Evolutionary conservation across 371 early-diverging fungal genomes (phyloP).

Genomic region (Rozella allomycis): DNA sequence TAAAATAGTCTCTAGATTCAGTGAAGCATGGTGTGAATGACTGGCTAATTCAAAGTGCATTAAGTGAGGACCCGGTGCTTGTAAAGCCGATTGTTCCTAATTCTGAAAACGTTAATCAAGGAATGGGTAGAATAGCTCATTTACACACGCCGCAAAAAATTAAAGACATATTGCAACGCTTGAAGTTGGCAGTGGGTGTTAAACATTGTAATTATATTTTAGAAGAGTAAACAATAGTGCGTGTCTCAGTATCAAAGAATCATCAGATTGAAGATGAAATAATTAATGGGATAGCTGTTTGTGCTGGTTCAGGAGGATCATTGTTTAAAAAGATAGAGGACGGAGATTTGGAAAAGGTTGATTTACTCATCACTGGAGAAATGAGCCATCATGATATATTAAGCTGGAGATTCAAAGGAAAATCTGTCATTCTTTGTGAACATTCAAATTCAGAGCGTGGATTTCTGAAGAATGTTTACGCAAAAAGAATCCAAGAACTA

Average conservation of each 20-base stretch:
- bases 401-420: slow-evolving; percentile 42
- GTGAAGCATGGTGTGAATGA: slow-evolving; percentile 35
- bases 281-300: slow-evolving; percentile 59
- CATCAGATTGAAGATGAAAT: slow-evolving; percentile 13
- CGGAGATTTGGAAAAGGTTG: too few relatives aligned
- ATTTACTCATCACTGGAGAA: slow-evolving; percentile 83
- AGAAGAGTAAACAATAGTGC: slow-evolving; percentile 16
- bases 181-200: slow-evolving; percentile 41
- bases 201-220: slow-evolving; percentile 20
- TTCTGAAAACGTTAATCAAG: slow-evolving; percentile 29
- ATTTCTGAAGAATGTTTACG: too few relatives aligned
- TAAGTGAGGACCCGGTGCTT: slow-evolving; percentile 21
- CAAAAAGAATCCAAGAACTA: too few relatives aligned
- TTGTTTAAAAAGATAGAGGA: too few relatives aligned
- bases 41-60: slow-evolving; percentile 50
- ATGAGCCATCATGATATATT: slow-evolving; percentile 81
- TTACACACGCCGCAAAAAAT: slow-evolving; percentile 33
- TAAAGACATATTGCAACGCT: slow-evolving; percentile 25
- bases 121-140: slow-evolving; percentile 46
- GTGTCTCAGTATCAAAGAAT: slow-evolving; percentile 40
- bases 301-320: slow-evolving; percentile 67
- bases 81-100: slow-evolving; percentile 21
- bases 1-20: slow-evolving; percentile 33
- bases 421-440: slow-evolving; percentile 77
- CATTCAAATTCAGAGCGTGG: slow-evolving; percentile 88